These are phyloP conservation scores for Suillus variegatus DNA, from an alignment of 768 basidiomycete species.

Conservation along the genomic window DNA sequence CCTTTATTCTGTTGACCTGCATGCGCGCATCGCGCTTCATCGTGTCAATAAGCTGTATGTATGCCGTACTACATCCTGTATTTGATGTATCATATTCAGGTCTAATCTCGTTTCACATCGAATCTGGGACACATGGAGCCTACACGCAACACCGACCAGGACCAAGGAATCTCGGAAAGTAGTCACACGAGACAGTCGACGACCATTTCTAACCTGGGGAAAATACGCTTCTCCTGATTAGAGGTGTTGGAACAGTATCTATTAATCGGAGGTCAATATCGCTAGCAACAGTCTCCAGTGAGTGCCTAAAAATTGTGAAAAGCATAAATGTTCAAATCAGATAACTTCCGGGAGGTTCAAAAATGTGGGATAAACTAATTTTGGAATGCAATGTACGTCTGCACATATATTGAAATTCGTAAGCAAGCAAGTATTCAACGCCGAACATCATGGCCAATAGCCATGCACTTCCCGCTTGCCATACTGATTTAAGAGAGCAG, in stretches of 20 bases:
- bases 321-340: neutral
- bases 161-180: neutral
- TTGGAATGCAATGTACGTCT: neutral
- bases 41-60: neutral
- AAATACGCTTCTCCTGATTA: neutral
- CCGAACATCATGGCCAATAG: neutral
- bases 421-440: neutral
- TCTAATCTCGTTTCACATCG: neutral
- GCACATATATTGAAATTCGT: neutral
- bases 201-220: neutral
- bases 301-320: neutral
- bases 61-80: neutral
- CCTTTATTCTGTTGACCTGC: conserved; percentile 2
- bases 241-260: neutral
- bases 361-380: neutral
- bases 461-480: neutral
- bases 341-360: neutral
- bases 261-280: neutral
- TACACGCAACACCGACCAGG: neutral
- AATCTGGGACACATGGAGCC: neutral
- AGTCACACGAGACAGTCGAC: neutral
- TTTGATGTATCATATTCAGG: neutral
- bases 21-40: neutral
- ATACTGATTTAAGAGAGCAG: neutral
- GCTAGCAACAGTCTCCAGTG: neutral